Conservation (phyloP, 2,329 filamentous ascomycete species). For the Aspergillus cejpii region DNA sequence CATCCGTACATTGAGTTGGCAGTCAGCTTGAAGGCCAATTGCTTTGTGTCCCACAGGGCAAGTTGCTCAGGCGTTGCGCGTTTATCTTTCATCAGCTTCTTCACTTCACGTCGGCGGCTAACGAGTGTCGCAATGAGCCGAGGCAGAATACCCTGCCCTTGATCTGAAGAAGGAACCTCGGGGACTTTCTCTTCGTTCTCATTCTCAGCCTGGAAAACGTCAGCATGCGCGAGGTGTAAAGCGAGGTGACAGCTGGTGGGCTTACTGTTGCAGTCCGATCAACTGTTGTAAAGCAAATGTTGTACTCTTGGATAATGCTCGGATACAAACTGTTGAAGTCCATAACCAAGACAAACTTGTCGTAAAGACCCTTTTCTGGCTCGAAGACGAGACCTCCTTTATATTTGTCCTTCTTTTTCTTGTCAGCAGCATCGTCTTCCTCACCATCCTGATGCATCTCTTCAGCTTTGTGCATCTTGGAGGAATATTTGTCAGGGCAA, state of each 20-base stretch:
- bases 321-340: slow-evolving; percentile 99
- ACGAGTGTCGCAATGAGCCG: slow-evolving; percentile 89
- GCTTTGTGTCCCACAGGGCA: slow-evolving; percentile 96
- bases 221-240: slow-evolving; percentile 3
- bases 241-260: slow-evolving; percentile 6
- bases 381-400: slow-evolving; percentile 98
- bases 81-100: slow-evolving; percentile 94
- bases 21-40: slow-evolving; percentile 90
- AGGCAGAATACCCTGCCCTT: slow-evolving; percentile 79
- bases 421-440: slow-evolving; percentile 59
- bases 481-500: slow-evolving; percentile 86
- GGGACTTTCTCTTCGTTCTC: slow-evolving; percentile 84
- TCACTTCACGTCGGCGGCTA: slow-evolving; percentile 80
- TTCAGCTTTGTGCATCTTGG: slow-evolving; percentile 65
- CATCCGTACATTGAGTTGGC: slow-evolving; percentile 99
- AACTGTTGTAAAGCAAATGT: slow-evolving; percentile 98
- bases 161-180: slow-evolving; percentile 66
- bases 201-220: slow-evolving; percentile 41
- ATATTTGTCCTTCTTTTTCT: slow-evolving; percentile 98
- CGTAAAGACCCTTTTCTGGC: slow-evolving; percentile 93
- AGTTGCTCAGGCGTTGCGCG: slow-evolving; percentile 77
- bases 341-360: slow-evolving; percentile 98
- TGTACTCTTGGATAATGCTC: slow-evolving; percentile 98
- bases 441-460: slow-evolving; percentile 63
- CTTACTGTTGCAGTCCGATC: slow-evolving; percentile 67